Conservation (phyloP, 2,329 filamentous ascomycete species). For the Cordyceps cateniannulata region DNA sequence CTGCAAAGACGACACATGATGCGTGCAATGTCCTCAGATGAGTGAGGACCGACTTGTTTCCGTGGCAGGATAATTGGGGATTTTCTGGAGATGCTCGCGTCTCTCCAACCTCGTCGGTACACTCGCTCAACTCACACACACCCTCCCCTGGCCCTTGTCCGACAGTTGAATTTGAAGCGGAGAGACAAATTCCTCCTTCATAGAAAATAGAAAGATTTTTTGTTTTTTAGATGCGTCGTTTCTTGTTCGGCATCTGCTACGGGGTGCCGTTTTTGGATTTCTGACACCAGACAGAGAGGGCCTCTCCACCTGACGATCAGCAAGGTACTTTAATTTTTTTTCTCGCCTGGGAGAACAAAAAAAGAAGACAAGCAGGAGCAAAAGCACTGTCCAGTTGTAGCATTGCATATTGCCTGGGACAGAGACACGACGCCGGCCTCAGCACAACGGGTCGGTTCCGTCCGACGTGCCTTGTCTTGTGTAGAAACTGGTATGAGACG, state of each 20-base stretch:
- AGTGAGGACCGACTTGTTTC: background rate
- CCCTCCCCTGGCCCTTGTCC: background rate
- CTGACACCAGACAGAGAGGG: too few relatives aligned
- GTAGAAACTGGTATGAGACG: background rate
- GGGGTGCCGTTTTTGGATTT: background rate
- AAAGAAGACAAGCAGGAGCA: background rate
- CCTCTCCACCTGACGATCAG: too few relatives aligned
- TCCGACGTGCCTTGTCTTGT: background rate
- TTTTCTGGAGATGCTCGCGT: background rate
- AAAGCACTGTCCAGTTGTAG: background rate
- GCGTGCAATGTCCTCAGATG: background rate
- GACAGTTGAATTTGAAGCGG: background rate
- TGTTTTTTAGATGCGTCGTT: background rate
- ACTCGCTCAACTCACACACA: background rate
- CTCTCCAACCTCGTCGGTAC: background rate
- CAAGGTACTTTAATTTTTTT: background rate
- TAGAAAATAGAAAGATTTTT: background rate
- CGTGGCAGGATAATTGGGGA: slow-evolving; percentile 6
- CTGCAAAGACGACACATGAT: background rate
- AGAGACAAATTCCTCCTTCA: background rate
- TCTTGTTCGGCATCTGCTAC: background rate
- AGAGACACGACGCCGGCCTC: slow-evolving; percentile 1
- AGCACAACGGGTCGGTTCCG: background rate
- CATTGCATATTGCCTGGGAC: background rate
- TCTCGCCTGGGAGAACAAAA: background rate